Percentiles rank a stretch among this genome's conserved stretches.
Evolutionary conservation across 345 rosid species (phyloP).

Genomic region (Citrus inodora): DNA sequence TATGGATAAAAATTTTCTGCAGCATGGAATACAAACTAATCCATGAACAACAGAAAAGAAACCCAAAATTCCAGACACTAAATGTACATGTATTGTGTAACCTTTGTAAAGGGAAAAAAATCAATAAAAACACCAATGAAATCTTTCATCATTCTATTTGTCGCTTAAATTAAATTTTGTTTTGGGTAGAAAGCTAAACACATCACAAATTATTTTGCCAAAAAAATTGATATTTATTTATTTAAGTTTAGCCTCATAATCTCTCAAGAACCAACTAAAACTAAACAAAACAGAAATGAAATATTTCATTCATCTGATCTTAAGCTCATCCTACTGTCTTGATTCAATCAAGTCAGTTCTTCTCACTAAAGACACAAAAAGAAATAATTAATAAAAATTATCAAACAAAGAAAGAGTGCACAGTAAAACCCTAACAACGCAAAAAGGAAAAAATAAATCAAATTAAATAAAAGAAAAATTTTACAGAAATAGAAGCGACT

Average conservation of each 20-base stretch:
- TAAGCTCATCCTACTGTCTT: background rate
- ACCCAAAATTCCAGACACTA: background rate
- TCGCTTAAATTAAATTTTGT: background rate
- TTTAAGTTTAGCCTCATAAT: background rate
- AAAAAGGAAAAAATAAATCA: background rate
- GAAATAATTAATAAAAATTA: background rate
- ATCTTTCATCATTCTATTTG: background rate
- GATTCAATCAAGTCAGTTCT: background rate
- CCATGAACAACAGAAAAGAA: background rate
- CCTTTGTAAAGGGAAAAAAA: background rate
- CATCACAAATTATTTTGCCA: background rate
- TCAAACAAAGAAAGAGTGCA: background rate
- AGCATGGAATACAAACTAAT: background rate
- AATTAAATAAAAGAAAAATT: background rate
- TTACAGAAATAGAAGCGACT: background rate
- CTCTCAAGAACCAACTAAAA: background rate
- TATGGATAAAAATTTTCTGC: background rate
- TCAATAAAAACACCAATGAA: background rate
- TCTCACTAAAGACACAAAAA: background rate
- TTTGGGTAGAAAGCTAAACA: background rate
- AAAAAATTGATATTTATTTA: no score
- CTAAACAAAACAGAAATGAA: background rate
- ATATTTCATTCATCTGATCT: background rate
- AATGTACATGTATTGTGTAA: background rate
- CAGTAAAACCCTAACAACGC: constrained; percentile 33